These are phyloP conservation scores for Sporothrix pseudoabietina DNA, from an alignment of 2,329 filamentous ascomycete genomes.

Conservation along the genomic window DNA sequence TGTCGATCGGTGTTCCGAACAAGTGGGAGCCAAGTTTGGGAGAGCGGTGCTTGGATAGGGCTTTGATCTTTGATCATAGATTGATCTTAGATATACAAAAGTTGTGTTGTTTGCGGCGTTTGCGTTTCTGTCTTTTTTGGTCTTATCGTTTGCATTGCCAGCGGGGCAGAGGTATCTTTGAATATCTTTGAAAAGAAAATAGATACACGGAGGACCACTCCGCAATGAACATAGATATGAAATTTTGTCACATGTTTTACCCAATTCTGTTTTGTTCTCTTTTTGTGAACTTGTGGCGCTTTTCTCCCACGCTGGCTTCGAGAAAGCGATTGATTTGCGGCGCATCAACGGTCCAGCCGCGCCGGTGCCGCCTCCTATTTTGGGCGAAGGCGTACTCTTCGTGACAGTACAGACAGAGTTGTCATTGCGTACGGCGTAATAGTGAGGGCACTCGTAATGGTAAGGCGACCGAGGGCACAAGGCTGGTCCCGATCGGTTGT, in stretches of 20 bases:
- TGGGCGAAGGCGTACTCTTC: not conserved
- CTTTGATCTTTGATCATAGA: too few relatives aligned
- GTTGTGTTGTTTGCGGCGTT: not conserved
- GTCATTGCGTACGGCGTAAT: not conserved
- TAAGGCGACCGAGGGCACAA: slow-evolving; percentile 2
- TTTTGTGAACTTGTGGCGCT: not conserved
- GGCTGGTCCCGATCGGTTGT: slow-evolving; percentile 9
- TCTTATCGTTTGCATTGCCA: slow-evolving; percentile 19
- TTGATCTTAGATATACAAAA: slow-evolving; percentile 15
- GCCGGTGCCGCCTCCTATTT: slow-evolving; percentile 3
- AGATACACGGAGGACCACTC: slow-evolving; percentile 21
- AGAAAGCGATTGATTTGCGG: slow-evolving; percentile 22
- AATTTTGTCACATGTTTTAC: slow-evolving; percentile 1
- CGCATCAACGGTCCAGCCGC: slow-evolving; percentile 13
- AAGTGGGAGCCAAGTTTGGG: slow-evolving; percentile 21
- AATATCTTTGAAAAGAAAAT: not conserved
- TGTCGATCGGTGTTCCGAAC: slow-evolving; percentile 12
- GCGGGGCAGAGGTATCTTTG: not conserved
- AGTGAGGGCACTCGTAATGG: not conserved
- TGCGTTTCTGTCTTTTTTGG: slow-evolving; percentile 1
- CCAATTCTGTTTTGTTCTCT: not conserved
- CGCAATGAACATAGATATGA: slow-evolving; percentile 13
- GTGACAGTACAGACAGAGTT: not conserved
- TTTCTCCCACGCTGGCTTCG: not conserved
- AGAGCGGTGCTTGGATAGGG: slow-evolving; percentile 9